Conservation (phyloP, 208 protist genomes). For the Leishmania mexicana region DNA sequence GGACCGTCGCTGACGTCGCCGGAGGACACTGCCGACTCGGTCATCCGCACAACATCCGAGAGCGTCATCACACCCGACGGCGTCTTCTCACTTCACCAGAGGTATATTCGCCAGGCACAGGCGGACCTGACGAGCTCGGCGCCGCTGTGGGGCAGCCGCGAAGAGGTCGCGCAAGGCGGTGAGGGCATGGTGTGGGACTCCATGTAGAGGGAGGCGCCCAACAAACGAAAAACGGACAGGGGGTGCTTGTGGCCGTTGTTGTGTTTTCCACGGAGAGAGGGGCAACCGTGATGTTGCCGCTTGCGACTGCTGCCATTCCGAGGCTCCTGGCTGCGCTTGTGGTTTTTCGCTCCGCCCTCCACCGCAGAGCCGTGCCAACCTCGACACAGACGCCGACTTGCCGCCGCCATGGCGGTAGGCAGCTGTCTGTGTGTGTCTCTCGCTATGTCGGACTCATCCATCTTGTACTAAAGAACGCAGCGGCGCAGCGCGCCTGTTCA, state of each 20-base stretch:
- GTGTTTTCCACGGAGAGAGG: background rate
- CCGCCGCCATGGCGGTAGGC: background rate
- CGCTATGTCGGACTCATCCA: background rate
- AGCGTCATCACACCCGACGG: conserved; percentile 24
- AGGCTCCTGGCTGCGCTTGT: background rate
- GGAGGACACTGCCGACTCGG: conserved; percentile 7
- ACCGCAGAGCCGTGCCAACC: background rate
- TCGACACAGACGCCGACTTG: background rate
- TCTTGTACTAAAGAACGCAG: background rate
- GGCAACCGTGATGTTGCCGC: background rate
- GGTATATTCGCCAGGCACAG: conserved; percentile 49
- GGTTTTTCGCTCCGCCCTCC: background rate
- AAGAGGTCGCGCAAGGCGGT: background rate
- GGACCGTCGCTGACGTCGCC: background rate
- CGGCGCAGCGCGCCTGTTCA: background rate
- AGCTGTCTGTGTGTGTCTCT: background rate
- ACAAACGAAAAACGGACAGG: background rate
- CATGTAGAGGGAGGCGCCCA: background rate
- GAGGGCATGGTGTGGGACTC: conserved; percentile 33
- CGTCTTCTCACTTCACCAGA: conserved; percentile 46
- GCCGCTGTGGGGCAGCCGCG: background rate
- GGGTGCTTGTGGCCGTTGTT: background rate
- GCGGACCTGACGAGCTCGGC: conserved; percentile 1
- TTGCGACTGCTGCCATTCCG: background rate
- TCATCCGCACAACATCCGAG: conserved; percentile 27